Evolutionary conservation across 106 monocot genomes (phyloP).

Genomic region (Posidonia australis): DNA sequence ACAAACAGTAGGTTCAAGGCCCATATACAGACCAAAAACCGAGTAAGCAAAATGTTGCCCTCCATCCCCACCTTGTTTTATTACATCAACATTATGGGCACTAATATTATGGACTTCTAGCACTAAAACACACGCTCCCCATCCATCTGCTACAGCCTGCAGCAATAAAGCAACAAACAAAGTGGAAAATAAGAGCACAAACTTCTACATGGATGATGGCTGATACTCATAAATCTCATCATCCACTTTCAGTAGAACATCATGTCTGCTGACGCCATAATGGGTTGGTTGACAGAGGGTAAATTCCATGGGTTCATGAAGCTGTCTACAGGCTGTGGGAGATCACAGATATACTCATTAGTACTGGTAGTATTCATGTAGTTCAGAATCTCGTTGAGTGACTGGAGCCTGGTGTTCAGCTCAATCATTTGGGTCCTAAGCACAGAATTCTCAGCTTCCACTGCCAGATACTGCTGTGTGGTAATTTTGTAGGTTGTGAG

Average conservation of each 20-base stretch:
- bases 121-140: no score
- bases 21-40: no score
- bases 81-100: no score
- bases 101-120: no score
- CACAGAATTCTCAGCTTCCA: conserved; percentile 21
- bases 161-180: no score
- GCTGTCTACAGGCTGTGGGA: conserved; percentile 1
- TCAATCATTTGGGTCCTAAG: conserved; percentile 17
- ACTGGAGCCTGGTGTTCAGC: conserved; percentile 18
- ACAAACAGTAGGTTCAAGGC: no score
- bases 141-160: no score
- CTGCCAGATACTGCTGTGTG: conserved; percentile 10
- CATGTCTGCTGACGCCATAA: conserved; percentile 19
- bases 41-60: no score
- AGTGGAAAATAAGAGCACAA: no score
- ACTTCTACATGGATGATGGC: no score
- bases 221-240: no score
- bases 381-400: conserved; percentile 15
- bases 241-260: conserved; percentile 6
- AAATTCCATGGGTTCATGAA: conserved; percentile 18
- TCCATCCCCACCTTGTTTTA: no score
- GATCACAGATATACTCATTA: neutral
- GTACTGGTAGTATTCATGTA: conserved; percentile 6
- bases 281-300: conserved; percentile 16
- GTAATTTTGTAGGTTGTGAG: conserved; percentile 16